phyloP scores from a whole-genome alignment of 441 rosid genomes.

The Euphorbia neoarborescens region DNA sequence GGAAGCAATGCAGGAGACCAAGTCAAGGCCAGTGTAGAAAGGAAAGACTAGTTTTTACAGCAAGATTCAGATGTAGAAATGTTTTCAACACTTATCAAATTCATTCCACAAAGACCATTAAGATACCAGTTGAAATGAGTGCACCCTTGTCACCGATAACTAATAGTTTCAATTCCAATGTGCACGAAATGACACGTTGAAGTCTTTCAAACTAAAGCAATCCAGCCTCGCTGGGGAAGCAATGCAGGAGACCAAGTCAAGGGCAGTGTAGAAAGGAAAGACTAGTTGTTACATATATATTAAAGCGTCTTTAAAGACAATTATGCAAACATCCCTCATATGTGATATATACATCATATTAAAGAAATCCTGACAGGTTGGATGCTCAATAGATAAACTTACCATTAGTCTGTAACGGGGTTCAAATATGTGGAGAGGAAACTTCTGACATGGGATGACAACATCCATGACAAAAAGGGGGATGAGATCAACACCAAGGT shows the following conservation, averaged over 20 bases:
- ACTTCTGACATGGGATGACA: constrained; percentile 81
- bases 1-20: too few species aligned
- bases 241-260: background rate
- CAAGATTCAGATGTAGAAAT: too few species aligned
- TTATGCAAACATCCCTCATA: background rate
- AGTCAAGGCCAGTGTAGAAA: too few species aligned
- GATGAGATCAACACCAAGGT: constrained; percentile 65
- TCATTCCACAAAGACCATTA: too few species aligned
- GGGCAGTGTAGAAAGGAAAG: background rate
- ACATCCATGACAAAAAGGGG: constrained; percentile 95
- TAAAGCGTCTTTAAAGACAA: background rate
- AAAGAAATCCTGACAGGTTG: background rate
- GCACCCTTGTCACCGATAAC: too few species aligned
- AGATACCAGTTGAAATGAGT: too few species aligned
- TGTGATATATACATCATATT: background rate
- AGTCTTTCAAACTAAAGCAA: background rate
- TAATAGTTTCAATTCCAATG: too few species aligned
- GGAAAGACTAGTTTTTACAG: too few species aligned
- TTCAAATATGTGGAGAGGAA: constrained; percentile 82
- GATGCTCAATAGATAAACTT: constrained; percentile 25
- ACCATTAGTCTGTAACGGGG: constrained; percentile 97
- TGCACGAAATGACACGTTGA: too few species aligned
- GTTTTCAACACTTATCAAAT: too few species aligned
- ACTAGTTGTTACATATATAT: background rate
- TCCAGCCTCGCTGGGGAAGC: background rate